Base-by-base conservation (phyloP, 2,329 filamentous ascomycete genomes). In the Talaromyces sp. region DNA sequence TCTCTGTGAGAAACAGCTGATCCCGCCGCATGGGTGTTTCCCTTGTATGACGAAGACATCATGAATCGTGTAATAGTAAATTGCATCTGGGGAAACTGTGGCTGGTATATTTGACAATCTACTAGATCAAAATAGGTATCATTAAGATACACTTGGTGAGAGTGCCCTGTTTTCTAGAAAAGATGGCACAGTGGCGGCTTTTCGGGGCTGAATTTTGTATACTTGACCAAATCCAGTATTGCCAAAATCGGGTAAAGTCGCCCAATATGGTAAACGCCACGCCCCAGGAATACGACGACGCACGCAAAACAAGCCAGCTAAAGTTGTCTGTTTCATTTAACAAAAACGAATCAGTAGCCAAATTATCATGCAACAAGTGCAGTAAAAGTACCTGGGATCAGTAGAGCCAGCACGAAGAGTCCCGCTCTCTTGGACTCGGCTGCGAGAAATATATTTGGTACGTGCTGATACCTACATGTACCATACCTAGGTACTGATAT, bases 191-290 rank as follows among this genome's bases (percentile, higher is more conserved):
- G 14, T 14, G 27, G 50, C 11, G 50, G 50, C 10, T 31, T 24
- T 50, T 50, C 4, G 47, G 47, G 19, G 37, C 37, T 39, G 37
- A 11, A 11, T 39, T 39, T 39, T 13, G 37, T 13, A 39, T 39
- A 10, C 13, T 39, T 31, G 16, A 13, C 50, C 50, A 19, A 56
- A 56, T 56, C 50, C 8, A 56, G 50, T 56, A 56, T 56, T 56
- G 50, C 50, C 50, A 56, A 56, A 56, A 35, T 56, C 27, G 50
- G 50, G 14, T 56, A 56, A 56, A 56, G 50, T 56, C 50, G 16
- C 50, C 31, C 31, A 13, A 56, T 35, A 35, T 3, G 50, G 50
- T 56, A 33, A 56, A 56, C 19, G 45, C 45, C 45, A 24, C 22
- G 45, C 45, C 45, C 19, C 45, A 47, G 19, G 11, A 3, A 27